Evolutionary conservation across 352 stramenopile genomes (phyloP).

Genomic region (Pythium aristosporum): DNA sequence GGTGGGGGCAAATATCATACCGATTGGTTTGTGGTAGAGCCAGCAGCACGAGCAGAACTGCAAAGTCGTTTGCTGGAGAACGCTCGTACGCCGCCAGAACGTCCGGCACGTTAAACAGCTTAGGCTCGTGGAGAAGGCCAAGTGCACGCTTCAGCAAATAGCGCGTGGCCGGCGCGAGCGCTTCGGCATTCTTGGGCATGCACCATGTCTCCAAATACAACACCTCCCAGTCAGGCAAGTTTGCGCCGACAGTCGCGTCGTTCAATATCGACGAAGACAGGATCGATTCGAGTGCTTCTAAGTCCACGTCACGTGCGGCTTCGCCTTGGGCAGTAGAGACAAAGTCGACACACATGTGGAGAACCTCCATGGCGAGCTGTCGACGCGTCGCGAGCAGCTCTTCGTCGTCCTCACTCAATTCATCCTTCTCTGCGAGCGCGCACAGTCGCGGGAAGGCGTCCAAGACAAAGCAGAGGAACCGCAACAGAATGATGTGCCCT

Average conservation of each 20-base stretch:
- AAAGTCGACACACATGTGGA: slow-evolving; percentile 51
- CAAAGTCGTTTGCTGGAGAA: slow-evolving; percentile 51
- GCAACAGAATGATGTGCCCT: slow-evolving; percentile 52
- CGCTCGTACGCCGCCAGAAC: slow-evolving; percentile 30
- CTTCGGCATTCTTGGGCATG: slow-evolving; percentile 27
- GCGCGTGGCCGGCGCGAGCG: slow-evolving; percentile 19
- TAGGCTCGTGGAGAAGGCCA: slow-evolving; percentile 49
- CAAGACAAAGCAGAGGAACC: slow-evolving; percentile 63
- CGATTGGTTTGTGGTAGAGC: slow-evolving; percentile 52
- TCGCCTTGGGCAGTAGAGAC: slow-evolving; percentile 33
- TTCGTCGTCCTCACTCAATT: slow-evolving; percentile 71
- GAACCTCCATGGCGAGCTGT: slow-evolving; percentile 48
- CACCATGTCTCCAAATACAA: slow-evolving; percentile 51
- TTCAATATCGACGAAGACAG: background rate
- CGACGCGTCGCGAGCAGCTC: slow-evolving; percentile 46
- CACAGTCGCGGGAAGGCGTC: slow-evolving; percentile 54
- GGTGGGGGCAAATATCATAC: slow-evolving; percentile 24
- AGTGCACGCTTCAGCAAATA: slow-evolving; percentile 51
- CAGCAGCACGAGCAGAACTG: slow-evolving; percentile 61
- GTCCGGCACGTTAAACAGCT: slow-evolving; percentile 39
- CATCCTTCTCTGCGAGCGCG: slow-evolving; percentile 51
- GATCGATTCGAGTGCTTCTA: background rate
- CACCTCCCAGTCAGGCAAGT: slow-evolving; percentile 52
- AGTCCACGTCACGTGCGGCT: background rate
- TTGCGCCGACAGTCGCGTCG: background rate